These are phyloP conservation scores for Leucosporidium yakuticum DNA, from an alignment of 768 basidiomycete species.

Conservation along the genomic window DNA sequence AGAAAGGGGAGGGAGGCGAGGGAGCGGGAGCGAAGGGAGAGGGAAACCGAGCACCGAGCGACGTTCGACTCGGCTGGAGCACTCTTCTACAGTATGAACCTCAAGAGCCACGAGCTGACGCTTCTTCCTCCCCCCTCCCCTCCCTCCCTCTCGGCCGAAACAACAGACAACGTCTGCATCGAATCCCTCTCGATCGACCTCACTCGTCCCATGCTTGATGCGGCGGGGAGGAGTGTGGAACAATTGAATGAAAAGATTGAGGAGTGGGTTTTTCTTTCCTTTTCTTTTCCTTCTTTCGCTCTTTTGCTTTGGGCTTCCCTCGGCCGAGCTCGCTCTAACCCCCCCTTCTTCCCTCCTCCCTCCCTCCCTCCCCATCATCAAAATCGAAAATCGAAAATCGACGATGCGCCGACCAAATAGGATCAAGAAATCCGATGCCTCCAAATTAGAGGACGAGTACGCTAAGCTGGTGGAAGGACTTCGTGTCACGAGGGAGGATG, in stretches of 20 bases:
- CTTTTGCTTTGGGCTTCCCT: slow-evolving; percentile 5
- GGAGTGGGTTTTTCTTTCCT: slow-evolving; percentile 56
- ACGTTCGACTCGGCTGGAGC: no score
- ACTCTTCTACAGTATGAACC: no score
- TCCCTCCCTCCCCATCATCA: no score
- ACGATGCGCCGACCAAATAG: slow-evolving; percentile 50
- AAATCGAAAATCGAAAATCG: no score
- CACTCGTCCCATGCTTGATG: slow-evolving; percentile 94
- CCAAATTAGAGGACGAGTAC: slow-evolving; percentile 93
- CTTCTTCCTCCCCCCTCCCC: not conserved
- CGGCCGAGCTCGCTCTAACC: not conserved
- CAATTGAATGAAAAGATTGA: slow-evolving; percentile 87
- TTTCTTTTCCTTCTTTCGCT: not conserved
- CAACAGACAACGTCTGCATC: slow-evolving; percentile 90
- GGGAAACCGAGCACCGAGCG: no score
- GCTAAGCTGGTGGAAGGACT: slow-evolving; percentile 88
- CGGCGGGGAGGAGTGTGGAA: slow-evolving; percentile 77
- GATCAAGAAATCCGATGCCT: slow-evolving; percentile 87
- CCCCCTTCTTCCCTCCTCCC: no score
- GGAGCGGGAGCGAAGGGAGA: no score
- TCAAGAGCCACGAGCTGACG: no score
- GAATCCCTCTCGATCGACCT: slow-evolving; percentile 96
- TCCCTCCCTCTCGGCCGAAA: not conserved
- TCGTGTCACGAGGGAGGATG: slow-evolving; percentile 61
- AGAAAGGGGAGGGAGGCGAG: no score